phyloP scores from a whole-genome alignment of 2,329 filamentous ascomycete genomes.

The Juglanconis oblonga region DNA sequence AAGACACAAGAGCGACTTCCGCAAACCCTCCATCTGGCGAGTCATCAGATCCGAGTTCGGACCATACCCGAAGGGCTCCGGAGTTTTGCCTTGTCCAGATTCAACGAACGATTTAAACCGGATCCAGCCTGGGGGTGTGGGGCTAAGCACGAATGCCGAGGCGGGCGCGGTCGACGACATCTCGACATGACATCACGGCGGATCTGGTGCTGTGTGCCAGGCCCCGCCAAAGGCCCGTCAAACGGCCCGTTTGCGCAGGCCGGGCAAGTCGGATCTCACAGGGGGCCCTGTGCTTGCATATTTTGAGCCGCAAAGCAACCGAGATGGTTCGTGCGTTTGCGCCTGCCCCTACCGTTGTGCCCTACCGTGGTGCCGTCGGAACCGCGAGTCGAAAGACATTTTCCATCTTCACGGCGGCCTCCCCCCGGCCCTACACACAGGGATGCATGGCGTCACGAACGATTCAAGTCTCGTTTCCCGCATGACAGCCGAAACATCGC shows the following conservation, averaged over 20 bases:
- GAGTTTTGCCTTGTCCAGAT: neutral
- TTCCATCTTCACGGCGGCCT: neutral
- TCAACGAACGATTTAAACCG: constrained; percentile 16
- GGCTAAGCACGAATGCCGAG: constrained; percentile 13
- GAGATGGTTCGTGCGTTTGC: constrained; percentile 15
- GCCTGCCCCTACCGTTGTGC: neutral
- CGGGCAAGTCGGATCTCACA: constrained; percentile 11
- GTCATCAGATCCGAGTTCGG: constrained; percentile 15
- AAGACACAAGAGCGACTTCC: neutral
- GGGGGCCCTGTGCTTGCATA: constrained; percentile 6
- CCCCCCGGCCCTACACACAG: too few species aligned
- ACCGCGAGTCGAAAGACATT: neutral
- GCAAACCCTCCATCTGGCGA: neutral
- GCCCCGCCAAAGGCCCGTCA: constrained; percentile 14
- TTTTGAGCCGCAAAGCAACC: constrained; percentile 20
- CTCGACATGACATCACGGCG: constrained; percentile 15
- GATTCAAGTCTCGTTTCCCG: too few species aligned
- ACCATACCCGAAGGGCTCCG: constrained; percentile 6
- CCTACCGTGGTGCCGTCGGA: too few species aligned
- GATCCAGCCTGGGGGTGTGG: constrained; percentile 5
- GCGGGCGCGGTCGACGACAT: constrained; percentile 7
- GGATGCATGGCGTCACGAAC: too few species aligned
- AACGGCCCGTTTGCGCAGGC: constrained; percentile 17
- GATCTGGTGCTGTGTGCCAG: constrained; percentile 4
- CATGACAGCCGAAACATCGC: too few species aligned